phyloP scores from a whole-genome alignment of 129 eudicot genomes.

The Pulicaria dysenterica region DNA sequence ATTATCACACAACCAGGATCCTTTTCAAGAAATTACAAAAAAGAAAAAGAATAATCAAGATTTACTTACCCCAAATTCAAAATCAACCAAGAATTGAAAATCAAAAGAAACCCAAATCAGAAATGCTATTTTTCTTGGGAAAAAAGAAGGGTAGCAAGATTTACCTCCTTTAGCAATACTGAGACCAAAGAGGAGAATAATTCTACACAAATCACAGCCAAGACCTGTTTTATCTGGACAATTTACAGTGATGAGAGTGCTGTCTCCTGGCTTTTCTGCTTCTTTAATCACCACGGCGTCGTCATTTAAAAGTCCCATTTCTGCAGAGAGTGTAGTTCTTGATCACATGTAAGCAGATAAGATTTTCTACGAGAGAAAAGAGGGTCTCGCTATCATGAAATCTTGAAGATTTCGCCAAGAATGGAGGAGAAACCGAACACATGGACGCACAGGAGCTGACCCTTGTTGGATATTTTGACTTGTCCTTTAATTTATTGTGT shows the following conservation, averaged over 20 bases:
- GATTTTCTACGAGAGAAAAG: conserved; percentile 13
- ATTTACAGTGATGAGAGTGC: conserved; percentile 59
- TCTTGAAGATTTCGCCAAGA: conserved; percentile 36
- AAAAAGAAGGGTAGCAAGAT: neutral
- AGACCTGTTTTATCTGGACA: conserved; percentile 83
- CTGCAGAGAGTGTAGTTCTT: neutral
- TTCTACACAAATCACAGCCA: conserved; percentile 71
- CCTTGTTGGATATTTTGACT: conserved; percentile 27
- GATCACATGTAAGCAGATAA: conserved; percentile 34
- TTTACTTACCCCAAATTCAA: neutral
- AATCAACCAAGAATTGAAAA: neutral
- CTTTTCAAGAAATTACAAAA: conserved; percentile 7
- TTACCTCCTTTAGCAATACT: conserved; percentile 78
- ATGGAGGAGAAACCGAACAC: conserved; percentile 22
- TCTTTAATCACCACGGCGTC: conserved; percentile 66
- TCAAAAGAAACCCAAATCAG: neutral
- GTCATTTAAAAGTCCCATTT: conserved; percentile 60
- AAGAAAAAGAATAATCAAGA: conserved; percentile 12
- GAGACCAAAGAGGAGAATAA: conserved; percentile 62
- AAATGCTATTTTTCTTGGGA: neutral
- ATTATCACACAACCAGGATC: conserved; percentile 18
- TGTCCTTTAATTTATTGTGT: conserved; percentile 23
- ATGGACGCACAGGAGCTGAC: conserved; percentile 28
- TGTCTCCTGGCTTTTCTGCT: conserved; percentile 48
- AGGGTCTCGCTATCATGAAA: conserved; percentile 29